phyloP scores from a whole-genome alignment of 148 eudicot genomes.

The Cornus florida region DNA sequence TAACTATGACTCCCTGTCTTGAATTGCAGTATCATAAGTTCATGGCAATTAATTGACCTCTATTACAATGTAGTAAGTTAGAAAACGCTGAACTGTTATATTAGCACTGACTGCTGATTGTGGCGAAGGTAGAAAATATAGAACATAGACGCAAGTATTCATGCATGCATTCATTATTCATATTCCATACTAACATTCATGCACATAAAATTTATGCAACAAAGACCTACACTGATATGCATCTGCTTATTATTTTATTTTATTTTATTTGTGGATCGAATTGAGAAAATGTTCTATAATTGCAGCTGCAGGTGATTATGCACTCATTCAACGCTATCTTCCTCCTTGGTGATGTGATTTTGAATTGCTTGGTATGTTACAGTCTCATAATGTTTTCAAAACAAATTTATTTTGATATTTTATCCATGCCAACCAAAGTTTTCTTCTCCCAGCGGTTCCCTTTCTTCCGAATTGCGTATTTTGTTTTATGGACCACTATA shows the following conservation, averaged over 20 bases:
- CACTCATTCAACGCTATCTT: conserved; percentile 45
- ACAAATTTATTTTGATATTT: neutral
- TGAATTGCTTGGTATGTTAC: conserved; percentile 44
- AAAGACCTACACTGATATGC: neutral
- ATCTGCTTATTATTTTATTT: neutral
- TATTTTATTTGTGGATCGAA: neutral
- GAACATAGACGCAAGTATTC: neutral
- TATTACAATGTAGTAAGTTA: too few species aligned
- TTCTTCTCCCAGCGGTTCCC: conserved; percentile 63
- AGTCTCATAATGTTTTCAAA: neutral
- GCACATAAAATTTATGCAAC: neutral
- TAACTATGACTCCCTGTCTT: too few species aligned
- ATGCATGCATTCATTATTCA: neutral
- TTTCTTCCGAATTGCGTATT: conserved; percentile 75
- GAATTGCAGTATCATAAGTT: too few species aligned
- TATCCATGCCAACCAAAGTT: neutral
- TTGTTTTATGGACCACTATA: conserved; percentile 56
- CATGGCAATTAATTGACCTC: too few species aligned
- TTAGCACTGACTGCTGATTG: too few species aligned
- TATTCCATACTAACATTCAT: neutral
- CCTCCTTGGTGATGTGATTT: conserved; percentile 42
- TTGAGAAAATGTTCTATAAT: neutral
- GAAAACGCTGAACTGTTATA: too few species aligned
- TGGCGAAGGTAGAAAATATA: too few species aligned
- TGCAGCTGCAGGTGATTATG: conserved; percentile 40